Base-by-base conservation (phyloP, 768 basidiomycete genomes). In the Lentinula edodes region DNA sequence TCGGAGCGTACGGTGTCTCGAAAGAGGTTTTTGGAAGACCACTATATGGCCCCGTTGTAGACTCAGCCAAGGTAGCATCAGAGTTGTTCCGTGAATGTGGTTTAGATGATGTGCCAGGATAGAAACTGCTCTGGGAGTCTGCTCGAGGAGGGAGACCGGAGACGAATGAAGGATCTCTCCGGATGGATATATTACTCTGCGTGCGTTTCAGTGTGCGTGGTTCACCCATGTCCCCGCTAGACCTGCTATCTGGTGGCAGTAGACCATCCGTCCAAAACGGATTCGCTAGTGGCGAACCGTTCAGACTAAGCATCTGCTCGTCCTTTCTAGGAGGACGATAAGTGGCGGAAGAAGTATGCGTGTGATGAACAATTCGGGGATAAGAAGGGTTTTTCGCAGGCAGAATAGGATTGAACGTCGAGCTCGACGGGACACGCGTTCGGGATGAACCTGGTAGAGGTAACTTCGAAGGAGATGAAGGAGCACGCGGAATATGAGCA, bases 271-370 rank as follows among this genome's bases (percentile, higher is more conserved):
- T 45, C 85, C 78, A 67, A 87, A 60, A 89, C 0, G 91, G 90
- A 69, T 92, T 92, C 16, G 86, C 84, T 16, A 93, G 78, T 0
- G 92, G 92, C 0, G 90, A 91, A 4, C 92, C 92, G 63, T 94
- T 93, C 18, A 89, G 72, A 67, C 90, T 90, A 54, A 93, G 78
- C 83, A 93, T 84, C 67, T 79, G 85, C 72, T 94, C 92, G 67
- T 91, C 84, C 64, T 79, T 83, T 45, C 88, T 83, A 10, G 90
- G 88, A 69, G 87, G 77, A 28, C 91, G 85, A 52, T 87, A 76
- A 4, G 79, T 70, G 16, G 80, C 72, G 46, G 73, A 71, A 20
- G 74, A 75, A 38, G 66, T 48, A 15, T 42, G 39, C 39, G 13
- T 4, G 41, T 56, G 55, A 43, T 56, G 41, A 20, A 35, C 57